Evolutionary conservation across 148 eudicot genomes (phyloP).

Genomic region (Mesembryanthemum crystallinum): DNA sequence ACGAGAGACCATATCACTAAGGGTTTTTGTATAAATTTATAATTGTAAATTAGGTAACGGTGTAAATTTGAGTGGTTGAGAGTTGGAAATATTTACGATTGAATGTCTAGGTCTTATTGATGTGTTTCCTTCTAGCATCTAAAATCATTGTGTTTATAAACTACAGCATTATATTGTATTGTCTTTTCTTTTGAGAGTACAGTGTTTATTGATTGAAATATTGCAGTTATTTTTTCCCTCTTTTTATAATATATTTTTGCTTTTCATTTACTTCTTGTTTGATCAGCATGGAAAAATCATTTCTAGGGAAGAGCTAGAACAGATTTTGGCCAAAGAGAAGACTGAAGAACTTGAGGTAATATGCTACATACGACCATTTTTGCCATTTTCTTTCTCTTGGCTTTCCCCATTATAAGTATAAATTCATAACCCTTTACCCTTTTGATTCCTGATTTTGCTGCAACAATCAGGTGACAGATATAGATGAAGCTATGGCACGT

Average conservation of each 20-base stretch:
- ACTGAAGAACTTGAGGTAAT: constrained; percentile 73
- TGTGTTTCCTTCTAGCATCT: background rate
- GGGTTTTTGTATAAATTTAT: too few relatives aligned
- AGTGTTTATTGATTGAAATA: background rate
- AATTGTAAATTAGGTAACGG: too few relatives aligned
- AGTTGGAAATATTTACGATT: too few relatives aligned
- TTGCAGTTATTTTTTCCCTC: too few relatives aligned
- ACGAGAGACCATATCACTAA: too few relatives aligned
- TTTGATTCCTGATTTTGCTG: constrained; percentile 13
- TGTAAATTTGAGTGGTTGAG: too few relatives aligned
- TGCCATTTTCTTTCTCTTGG: constrained; percentile 10
- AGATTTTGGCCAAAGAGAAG: constrained; percentile 74
- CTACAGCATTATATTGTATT: background rate
- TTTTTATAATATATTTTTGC: background rate
- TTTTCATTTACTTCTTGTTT: constrained; percentile 15
- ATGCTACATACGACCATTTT: background rate
- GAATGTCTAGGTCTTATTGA: too few relatives aligned
- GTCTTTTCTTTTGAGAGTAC: background rate
- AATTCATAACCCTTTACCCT: background rate
- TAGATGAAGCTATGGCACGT: constrained; percentile 96
- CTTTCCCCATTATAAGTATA: background rate
- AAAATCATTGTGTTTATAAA: background rate
- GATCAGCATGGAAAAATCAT: constrained; percentile 77
- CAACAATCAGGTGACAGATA: constrained; percentile 57
- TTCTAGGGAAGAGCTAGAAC: constrained; percentile 79